Conservation (phyloP, 768 basidiomycete species). For the Pulveroboletus frians region DNA sequence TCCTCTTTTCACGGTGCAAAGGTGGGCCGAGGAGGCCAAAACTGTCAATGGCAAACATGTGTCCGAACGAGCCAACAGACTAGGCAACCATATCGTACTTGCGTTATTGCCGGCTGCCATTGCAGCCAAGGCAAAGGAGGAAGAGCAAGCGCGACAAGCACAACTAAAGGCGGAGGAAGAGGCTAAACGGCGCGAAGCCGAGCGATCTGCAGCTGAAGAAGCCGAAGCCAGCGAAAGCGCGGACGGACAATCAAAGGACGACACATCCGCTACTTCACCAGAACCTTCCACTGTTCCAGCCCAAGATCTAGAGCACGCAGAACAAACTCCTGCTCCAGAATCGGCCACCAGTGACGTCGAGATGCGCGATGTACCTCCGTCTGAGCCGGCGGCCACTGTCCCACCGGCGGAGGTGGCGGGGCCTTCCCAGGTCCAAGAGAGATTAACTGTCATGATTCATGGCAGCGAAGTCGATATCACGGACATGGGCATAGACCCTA, state of each 20-base stretch:
- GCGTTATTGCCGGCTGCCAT: slow-evolving; percentile 77
- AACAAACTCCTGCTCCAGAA: slow-evolving; percentile 30
- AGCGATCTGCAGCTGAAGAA: slow-evolving; percentile 27
- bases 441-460: slow-evolving; percentile 87
- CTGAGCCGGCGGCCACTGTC: slow-evolving; percentile 16
- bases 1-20: slow-evolving; percentile 73
- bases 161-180: slow-evolving; percentile 52
- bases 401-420: slow-evolving; percentile 21
- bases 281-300: slow-evolving; percentile 7
- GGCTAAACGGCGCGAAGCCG: slow-evolving; percentile 35
- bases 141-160: slow-evolving; percentile 37
- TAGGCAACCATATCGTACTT: slow-evolving; percentile 67
- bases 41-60: slow-evolving; percentile 74
- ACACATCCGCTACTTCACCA: slow-evolving; percentile 8
- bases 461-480: slow-evolving; percentile 95
- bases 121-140: slow-evolving; percentile 45
- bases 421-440: slow-evolving; percentile 42
- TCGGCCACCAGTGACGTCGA: slow-evolving; percentile 39
- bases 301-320: slow-evolving; percentile 13
- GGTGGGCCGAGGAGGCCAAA: slow-evolving; percentile 88
- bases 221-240: slow-evolving; percentile 32
- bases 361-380: slow-evolving; percentile 39
- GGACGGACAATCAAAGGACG: slow-evolving; percentile 13
- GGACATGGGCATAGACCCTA: slow-evolving; percentile 96
- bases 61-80: slow-evolving; percentile 56